phyloP scores from a whole-genome alignment of 345 rosid species.

The Eutrema yunnanense region DNA sequence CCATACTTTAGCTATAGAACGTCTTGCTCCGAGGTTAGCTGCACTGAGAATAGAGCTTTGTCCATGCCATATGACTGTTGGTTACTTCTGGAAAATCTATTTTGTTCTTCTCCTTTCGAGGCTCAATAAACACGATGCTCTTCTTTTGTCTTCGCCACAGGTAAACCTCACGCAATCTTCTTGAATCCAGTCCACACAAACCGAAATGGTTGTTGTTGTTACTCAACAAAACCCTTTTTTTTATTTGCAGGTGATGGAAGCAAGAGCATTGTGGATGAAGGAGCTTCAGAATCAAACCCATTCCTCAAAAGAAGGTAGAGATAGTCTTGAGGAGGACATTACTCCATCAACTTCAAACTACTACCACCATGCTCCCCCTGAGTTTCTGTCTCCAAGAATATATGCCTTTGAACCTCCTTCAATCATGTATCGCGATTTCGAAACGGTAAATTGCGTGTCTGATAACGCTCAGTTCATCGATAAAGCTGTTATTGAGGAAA shows the following conservation, averaged over 20 bases:
- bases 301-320: slow-evolving; percentile 22
- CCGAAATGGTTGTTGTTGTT: neutral
- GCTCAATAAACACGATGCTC: slow-evolving; percentile 69
- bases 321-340: slow-evolving; percentile 29
- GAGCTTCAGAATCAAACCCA: slow-evolving; percentile 39
- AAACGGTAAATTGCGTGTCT: slow-evolving; percentile 43
- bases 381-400: slow-evolving; percentile 36
- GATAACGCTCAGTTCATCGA: slow-evolving; percentile 55
- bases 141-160: slow-evolving; percentile 70
- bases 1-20: slow-evolving; percentile 86
- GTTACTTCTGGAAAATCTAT: slow-evolving; percentile 95
- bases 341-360: slow-evolving; percentile 38
- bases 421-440: slow-evolving; percentile 31
- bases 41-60: slow-evolving; percentile 85
- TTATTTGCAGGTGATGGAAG: slow-evolving; percentile 64
- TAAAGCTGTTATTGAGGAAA: slow-evolving; percentile 68
- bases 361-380: slow-evolving; percentile 31
- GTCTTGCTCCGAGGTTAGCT: slow-evolving; percentile 70
- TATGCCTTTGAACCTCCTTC: slow-evolving; percentile 40
- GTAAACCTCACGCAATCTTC: slow-evolving; percentile 27
- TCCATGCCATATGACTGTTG: slow-evolving; percentile 83
- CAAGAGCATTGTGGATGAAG: slow-evolving; percentile 66
- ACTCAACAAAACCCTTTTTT: neutral
- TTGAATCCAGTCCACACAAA: neutral
- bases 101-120: slow-evolving; percentile 86